Conservation (phyloP, 1,284 basidiomycete species). For the Marasmius sp. region DNA sequence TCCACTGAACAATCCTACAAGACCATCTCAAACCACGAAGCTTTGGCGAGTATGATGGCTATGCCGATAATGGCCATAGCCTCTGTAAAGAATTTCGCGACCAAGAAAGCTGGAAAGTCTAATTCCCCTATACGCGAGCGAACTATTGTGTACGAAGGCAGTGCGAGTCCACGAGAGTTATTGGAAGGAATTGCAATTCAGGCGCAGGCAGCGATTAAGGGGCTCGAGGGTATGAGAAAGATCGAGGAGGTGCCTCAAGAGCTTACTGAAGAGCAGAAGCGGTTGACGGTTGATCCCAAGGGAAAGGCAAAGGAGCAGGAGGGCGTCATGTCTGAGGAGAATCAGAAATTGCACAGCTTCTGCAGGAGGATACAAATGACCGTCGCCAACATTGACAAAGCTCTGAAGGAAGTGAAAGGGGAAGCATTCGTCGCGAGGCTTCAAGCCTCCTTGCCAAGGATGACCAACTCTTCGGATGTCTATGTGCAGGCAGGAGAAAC, state of each 20-base stretch:
- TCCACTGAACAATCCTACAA: constrained; percentile 24
- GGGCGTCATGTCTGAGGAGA: constrained; percentile 57
- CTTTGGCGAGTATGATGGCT: constrained; percentile 89
- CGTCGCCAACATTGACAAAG: constrained; percentile 79
- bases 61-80: constrained; percentile 90
- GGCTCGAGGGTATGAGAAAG: constrained; percentile 66
- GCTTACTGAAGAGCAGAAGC: constrained; percentile 82
- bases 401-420: constrained; percentile 83
- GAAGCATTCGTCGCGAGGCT: constrained; percentile 78
- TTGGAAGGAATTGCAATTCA: constrained; percentile 88
- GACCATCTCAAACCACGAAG: constrained; percentile 90
- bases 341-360: constrained; percentile 62
- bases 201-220: constrained; percentile 83
- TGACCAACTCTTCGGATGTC: constrained; percentile 46
- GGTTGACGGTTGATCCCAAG: constrained; percentile 65
- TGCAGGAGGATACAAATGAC: constrained; percentile 81
- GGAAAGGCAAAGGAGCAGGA: constrained; percentile 61
- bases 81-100: constrained; percentile 61
- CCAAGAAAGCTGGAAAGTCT: constrained; percentile 47
- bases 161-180: constrained; percentile 83
- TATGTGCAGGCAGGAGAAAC: constrained; percentile 53
- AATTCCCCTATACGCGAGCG: constrained; percentile 65
- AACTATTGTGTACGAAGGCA: constrained; percentile 84
- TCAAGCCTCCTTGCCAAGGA: constrained; percentile 72
- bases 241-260: constrained; percentile 51